Evolutionary conservation across 305 asterid genomes (phyloP).

Genomic region (Fraxinus greggii): DNA sequence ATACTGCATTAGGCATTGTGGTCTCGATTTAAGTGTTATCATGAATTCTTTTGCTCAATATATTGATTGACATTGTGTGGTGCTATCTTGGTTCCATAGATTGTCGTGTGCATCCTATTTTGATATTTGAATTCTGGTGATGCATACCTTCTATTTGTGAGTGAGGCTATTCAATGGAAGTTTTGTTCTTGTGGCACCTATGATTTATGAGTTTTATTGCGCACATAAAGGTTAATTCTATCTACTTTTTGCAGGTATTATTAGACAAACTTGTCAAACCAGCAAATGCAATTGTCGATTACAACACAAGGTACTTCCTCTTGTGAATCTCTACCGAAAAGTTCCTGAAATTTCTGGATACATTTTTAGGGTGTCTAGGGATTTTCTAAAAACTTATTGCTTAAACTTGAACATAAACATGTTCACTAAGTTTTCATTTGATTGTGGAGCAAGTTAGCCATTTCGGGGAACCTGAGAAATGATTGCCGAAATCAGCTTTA

Average conservation of each 20-base stretch:
- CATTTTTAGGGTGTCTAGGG: not conserved
- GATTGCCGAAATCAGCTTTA: not conserved
- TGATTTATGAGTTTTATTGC: conserved; percentile 18
- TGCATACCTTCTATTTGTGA: conserved; percentile 1
- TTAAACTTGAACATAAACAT: not conserved
- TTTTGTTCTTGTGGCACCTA: not conserved
- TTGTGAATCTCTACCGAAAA: not conserved
- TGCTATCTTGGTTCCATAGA: not conserved
- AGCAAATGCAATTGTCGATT: conserved; percentile 73
- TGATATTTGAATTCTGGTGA: conserved; percentile 6
- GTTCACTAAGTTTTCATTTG: not conserved
- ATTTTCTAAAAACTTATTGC: not conserved
- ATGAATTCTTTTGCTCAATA: not conserved
- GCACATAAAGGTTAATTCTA: conserved; percentile 27
- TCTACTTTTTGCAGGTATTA: conserved; percentile 62
- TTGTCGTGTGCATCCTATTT: not conserved
- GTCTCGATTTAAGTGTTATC: not conserved
- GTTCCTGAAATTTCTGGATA: not conserved
- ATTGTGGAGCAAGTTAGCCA: not conserved
- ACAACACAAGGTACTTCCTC: conserved; percentile 75
- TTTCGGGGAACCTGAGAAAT: not conserved
- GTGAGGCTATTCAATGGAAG: not conserved
- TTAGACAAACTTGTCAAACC: conserved; percentile 94
- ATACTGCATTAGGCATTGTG: not conserved
- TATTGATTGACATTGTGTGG: not conserved